Evolutionary conservation across 306 rosid species (phyloP).

Genomic region (Sophora flavescens): DNA sequence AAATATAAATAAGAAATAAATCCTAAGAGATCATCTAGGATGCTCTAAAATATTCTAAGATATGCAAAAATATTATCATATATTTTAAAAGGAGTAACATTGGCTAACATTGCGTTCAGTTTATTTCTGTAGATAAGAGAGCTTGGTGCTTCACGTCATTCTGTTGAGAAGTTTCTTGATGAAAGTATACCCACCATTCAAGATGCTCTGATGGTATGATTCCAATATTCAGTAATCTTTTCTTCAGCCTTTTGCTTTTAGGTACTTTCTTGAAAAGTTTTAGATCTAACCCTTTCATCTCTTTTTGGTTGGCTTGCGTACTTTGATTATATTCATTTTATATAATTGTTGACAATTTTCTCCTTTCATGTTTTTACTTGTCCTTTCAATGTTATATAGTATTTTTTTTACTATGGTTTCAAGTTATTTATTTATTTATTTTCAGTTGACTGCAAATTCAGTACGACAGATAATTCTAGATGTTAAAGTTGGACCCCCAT

Average conservation of each 20-base stretch:
- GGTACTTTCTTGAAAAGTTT: slow-evolving; percentile 13
- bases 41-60: no score
- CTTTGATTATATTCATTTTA: slow-evolving; percentile 13
- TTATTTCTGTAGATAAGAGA: slow-evolving; percentile 73
- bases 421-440: slow-evolving; percentile 24
- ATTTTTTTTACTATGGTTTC: slow-evolving; percentile 34
- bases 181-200: slow-evolving; percentile 69
- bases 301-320: slow-evolving; percentile 8
- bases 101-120: slow-evolving; percentile 51
- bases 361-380: background rate
- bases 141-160: slow-evolving; percentile 54
- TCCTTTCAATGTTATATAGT: background rate
- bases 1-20: no score
- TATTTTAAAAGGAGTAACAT: slow-evolving; percentile 36
- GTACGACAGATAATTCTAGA: slow-evolving; percentile 81
- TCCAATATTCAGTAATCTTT: slow-evolving; percentile 27
- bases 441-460: slow-evolving; percentile 69
- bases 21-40: no score
- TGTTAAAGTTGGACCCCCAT: slow-evolving; percentile 89
- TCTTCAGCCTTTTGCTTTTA: slow-evolving; percentile 4
- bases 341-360: slow-evolving; percentile 23
- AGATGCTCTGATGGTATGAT: slow-evolving; percentile 78
- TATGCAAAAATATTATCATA: no score
- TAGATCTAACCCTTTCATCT: background rate
- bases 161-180: slow-evolving; percentile 54